Percentiles rank a stretch among this genome's conserved stretches.
Conservation (phyloP, 192 early-diverging fungal species). For the Entomortierella parvispora region DNA sequence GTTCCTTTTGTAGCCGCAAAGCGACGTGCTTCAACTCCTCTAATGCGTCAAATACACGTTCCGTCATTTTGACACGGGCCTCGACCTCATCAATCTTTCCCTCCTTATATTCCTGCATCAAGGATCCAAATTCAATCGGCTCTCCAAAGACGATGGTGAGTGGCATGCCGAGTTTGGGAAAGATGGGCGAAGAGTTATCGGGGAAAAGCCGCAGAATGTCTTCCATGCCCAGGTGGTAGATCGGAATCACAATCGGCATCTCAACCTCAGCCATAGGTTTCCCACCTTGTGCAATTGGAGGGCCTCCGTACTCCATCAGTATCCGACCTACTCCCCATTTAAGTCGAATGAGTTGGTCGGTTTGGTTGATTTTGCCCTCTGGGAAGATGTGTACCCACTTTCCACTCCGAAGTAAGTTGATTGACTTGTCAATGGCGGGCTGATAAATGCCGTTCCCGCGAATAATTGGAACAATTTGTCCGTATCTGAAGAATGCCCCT, state of each 20-base stretch:
- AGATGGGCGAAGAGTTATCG: constrained; percentile 56
- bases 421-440: constrained; percentile 81
- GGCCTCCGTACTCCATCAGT: constrained; percentile 78
- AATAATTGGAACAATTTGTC: constrained; percentile 85
- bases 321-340: constrained; percentile 91
- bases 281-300: constrained; percentile 79
- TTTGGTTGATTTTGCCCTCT: constrained; percentile 80
- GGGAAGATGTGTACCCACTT: constrained; percentile 94
- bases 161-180: constrained; percentile 62
- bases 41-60: constrained; percentile 58
- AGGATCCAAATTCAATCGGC: constrained; percentile 73
- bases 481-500: constrained; percentile 75
- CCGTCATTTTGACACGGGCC: constrained; percentile 65
- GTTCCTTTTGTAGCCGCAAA: constrained; percentile 34
- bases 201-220: constrained; percentile 67
- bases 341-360: constrained; percentile 66
- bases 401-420: constrained; percentile 71
- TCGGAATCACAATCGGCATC: constrained; percentile 50
- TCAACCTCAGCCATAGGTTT: constrained; percentile 56
- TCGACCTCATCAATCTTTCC: constrained; percentile 58
- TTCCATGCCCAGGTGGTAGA: constrained; percentile 62
- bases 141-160: constrained; percentile 78
- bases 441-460: constrained; percentile 89
- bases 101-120: constrained; percentile 65
- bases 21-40: constrained; percentile 51